Percentiles rank a stretch among this genome's conserved stretches.
These are phyloP conservation scores for Agrostemma githago DNA, from an alignment of 148 eudicot species.

Conservation along the genomic window DNA sequence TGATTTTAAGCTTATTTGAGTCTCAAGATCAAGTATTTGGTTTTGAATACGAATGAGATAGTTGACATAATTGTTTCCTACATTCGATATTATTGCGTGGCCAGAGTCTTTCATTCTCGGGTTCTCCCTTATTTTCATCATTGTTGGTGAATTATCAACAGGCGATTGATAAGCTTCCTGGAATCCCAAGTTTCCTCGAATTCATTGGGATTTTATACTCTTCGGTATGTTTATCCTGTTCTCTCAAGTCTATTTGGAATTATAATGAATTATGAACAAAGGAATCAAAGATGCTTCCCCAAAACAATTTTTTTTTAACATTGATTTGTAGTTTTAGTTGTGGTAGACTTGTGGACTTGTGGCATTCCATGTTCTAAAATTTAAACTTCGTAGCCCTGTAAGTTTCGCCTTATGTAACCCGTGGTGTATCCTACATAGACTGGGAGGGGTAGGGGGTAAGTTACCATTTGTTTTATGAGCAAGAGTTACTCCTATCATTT, in stretches of 20 bases:
- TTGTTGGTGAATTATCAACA: slow-evolving; percentile 25
- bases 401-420: neutral
- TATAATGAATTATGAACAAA: neutral
- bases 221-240: slow-evolving; percentile 49
- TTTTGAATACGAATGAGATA: neutral
- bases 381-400: neutral
- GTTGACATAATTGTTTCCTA: neutral
- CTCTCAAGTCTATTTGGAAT: neutral
- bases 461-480: neutral
- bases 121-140: neutral
- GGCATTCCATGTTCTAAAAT: neutral
- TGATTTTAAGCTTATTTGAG: too few relatives aligned
- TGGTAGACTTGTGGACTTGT: neutral
- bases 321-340: neutral
- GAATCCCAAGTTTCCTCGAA: slow-evolving; percentile 66
- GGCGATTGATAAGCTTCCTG: slow-evolving; percentile 91
- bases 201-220: slow-evolving; percentile 73
- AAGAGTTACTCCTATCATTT: neutral
- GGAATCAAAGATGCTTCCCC: neutral
- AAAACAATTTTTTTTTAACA: neutral
- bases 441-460: too few relatives aligned
- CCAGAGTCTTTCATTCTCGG: neutral
- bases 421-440: too few relatives aligned
- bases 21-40: too few relatives aligned
- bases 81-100: neutral